Evolutionary conservation across 2,329 filamentous ascomycete genomes (phyloP).

Genomic region (Aspergillus novofumigatus): DNA sequence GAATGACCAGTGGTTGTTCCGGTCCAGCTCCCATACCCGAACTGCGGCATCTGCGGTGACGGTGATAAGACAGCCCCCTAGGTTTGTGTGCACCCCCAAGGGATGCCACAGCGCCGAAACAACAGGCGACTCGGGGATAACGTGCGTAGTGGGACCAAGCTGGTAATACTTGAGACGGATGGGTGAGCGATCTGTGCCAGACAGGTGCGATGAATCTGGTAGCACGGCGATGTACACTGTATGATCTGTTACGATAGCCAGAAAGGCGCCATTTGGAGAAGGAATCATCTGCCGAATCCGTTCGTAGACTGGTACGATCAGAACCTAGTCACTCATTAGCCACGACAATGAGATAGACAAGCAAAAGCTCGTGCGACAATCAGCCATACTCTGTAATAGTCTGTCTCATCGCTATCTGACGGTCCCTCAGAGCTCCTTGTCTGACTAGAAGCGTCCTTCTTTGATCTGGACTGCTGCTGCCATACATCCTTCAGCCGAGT

Average conservation of each 20-base stretch:
- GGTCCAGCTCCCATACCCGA: constrained; percentile 83
- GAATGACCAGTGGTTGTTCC: constrained; percentile 81
- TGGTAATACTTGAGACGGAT: constrained; percentile 84
- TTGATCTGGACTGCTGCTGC: constrained; percentile 37
- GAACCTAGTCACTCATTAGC: constrained; percentile 48
- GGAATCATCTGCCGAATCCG: constrained; percentile 81
- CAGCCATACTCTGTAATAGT: constrained; percentile 26
- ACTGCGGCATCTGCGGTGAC: constrained; percentile 85
- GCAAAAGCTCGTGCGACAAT: neutral
- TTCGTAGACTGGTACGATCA: constrained; percentile 73
- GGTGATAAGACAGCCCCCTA: constrained; percentile 78
- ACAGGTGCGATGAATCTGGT: constrained; percentile 73
- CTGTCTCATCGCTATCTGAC: constrained; percentile 32
- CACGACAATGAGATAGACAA: neutral
- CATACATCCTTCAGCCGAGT: constrained; percentile 67
- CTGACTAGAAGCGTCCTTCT: constrained; percentile 20
- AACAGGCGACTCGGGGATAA: constrained; percentile 76
- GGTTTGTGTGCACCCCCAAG: constrained; percentile 61
- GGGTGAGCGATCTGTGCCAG: constrained; percentile 61
- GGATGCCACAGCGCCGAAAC: constrained; percentile 89
- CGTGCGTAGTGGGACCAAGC: constrained; percentile 87
- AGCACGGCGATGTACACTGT: constrained; percentile 85
- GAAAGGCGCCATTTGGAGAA: constrained; percentile 74
- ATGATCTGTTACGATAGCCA: constrained; percentile 81
- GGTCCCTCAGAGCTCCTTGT: constrained; percentile 20